Conservation (phyloP, 1,284 basidiomycete genomes). For the Fomitopsis schrenkii region DNA sequence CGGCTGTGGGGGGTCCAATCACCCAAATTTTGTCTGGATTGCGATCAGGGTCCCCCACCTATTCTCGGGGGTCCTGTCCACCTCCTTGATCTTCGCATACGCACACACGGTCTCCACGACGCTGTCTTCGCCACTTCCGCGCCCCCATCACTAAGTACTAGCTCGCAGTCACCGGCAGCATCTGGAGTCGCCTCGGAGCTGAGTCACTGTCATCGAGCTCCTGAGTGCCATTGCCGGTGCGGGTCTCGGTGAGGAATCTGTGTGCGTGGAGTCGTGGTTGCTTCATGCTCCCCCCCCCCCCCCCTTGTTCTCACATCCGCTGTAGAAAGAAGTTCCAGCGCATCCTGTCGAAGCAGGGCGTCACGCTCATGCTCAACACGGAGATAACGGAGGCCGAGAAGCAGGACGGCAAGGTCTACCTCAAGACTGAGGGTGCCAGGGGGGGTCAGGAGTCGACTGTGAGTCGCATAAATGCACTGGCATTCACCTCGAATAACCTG, state of each 20-base stretch:
- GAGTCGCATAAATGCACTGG: conserved; percentile 22
- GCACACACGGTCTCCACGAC: too few species aligned
- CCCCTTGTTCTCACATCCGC: not conserved
- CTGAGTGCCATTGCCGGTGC: conserved; percentile 88
- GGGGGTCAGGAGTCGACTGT: conserved; percentile 84
- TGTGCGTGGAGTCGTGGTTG: conserved; percentile 46
- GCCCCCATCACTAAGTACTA: too few species aligned
- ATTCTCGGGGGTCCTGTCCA: too few species aligned
- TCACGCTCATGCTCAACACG: conserved; percentile 98
- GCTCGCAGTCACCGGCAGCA: conserved; percentile 86
- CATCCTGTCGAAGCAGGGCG: conserved; percentile 85
- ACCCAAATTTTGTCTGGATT: too few species aligned
- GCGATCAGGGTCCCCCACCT: too few species aligned
- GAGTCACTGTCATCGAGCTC: conserved; percentile 99
- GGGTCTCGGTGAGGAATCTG: conserved; percentile 94
- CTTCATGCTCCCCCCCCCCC: not conserved
- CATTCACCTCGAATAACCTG: not conserved
- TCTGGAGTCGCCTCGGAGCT: conserved; percentile 94
- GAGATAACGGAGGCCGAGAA: conserved; percentile 91
- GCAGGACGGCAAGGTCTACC: conserved; percentile 76
- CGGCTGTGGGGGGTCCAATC: too few species aligned
- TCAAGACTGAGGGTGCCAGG: conserved; percentile 91
- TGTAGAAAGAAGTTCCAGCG: conserved; percentile 91
- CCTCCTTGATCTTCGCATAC: conserved; percentile 47
- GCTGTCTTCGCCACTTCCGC: too few species aligned